These are phyloP conservation scores for Hypoxylon sp. DNA, from an alignment of 2,329 filamentous ascomycete species.

Conservation along the genomic window DNA sequence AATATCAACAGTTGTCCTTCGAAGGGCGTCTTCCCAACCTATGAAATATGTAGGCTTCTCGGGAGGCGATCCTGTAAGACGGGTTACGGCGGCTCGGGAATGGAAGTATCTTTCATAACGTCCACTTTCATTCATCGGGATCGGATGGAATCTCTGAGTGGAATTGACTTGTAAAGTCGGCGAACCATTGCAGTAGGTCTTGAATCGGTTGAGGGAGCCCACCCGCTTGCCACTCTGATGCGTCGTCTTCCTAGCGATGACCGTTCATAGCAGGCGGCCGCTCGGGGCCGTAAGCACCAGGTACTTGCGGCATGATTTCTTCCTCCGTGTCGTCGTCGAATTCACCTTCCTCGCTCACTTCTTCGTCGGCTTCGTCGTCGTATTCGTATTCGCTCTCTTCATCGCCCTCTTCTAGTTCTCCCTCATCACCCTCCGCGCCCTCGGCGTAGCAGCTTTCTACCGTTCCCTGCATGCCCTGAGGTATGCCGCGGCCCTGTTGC, in stretches of 20 bases:
- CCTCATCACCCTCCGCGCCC: constrained; percentile 74
- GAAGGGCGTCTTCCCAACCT: constrained; percentile 1
- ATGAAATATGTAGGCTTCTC: background rate
- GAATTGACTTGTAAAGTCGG: constrained; percentile 3
- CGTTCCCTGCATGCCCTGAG: constrained; percentile 73
- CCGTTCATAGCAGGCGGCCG: constrained; percentile 53
- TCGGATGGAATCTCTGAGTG: background rate
- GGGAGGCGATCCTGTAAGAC: background rate
- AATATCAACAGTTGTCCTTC: constrained; percentile 15
- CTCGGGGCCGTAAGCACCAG: constrained; percentile 51
- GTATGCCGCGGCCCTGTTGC: constrained; percentile 85
- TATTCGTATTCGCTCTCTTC: constrained; percentile 77
- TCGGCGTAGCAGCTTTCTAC: constrained; percentile 73
- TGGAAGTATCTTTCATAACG: background rate
- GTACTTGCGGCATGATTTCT: constrained; percentile 56
- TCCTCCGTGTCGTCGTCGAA: constrained; percentile 68
- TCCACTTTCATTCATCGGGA: background rate
- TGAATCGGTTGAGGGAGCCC: constrained; percentile 28
- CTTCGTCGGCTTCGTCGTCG: constrained; percentile 69
- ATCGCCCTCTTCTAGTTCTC: constrained; percentile 73
- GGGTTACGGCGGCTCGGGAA: background rate
- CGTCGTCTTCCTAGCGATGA: constrained; percentile 51
- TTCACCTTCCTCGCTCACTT: constrained; percentile 56
- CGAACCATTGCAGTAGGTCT: constrained; percentile 25
- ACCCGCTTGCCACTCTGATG: constrained; percentile 39